These are phyloP conservation scores for Penicillium fimorum DNA, from an alignment of 495 filamentous ascomycete species.

Conservation along the genomic window DNA sequence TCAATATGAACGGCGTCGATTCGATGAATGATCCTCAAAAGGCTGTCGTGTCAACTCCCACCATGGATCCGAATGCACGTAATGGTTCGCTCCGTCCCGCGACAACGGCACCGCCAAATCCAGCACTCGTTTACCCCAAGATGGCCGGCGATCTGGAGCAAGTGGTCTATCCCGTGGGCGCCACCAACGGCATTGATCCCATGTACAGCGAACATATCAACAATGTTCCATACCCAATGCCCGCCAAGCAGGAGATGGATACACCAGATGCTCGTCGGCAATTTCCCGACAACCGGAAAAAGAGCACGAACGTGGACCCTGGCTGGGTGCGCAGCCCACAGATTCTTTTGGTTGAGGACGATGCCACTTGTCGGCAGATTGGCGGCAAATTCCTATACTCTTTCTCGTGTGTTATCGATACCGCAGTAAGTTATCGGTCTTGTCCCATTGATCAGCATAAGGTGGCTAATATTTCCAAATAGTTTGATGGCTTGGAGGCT, in stretches of 20 bases:
- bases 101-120: constrained; percentile 50
- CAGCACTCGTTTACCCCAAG: constrained; percentile 52
- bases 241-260: constrained; percentile 55
- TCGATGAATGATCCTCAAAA: constrained; percentile 72
- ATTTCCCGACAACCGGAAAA: constrained; percentile 60
- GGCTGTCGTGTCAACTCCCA: constrained; percentile 42
- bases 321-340: constrained; percentile 80
- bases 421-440: constrained; percentile 66
- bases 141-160: constrained; percentile 67
- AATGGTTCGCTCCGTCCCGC: constrained; percentile 43
- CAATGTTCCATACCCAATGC: constrained; percentile 83
- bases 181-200: constrained; percentile 88
- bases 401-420: constrained; percentile 86
- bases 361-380: constrained; percentile 89
- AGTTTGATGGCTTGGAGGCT: constrained; percentile 90
- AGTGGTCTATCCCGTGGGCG: constrained; percentile 86
- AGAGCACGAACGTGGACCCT: constrained; percentile 67
- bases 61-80: constrained; percentile 40
- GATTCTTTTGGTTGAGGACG: constrained; percentile 93
- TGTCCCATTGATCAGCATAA: constrained; percentile 19
- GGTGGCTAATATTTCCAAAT: constrained; percentile 10
- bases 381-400: constrained; percentile 90
- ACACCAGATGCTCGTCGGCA: constrained; percentile 46
- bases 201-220: constrained; percentile 91
- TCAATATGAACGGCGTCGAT: constrained; percentile 73